Percentiles rank a stretch among this genome's conserved stretches.
Evolutionary conservation across 2,329 filamentous ascomycete genomes (phyloP).

Genomic region (Colletotrichum tropicicola): DNA sequence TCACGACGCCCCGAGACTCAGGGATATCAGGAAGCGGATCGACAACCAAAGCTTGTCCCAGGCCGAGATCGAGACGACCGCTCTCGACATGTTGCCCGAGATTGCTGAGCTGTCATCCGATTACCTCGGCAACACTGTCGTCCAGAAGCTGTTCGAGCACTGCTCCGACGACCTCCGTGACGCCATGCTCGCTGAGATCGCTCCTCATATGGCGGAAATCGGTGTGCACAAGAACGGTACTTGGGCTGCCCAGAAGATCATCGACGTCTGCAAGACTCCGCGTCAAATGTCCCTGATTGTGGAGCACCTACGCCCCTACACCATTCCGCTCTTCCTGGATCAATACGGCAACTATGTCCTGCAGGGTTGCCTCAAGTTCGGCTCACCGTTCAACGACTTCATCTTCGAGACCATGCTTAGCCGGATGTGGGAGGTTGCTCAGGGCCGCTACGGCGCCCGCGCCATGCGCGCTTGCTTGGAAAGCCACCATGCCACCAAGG

Average conservation of each 20-base stretch:
- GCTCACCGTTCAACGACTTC: conserved; percentile 88
- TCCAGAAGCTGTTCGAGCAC: conserved; percentile 97
- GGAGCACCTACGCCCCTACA: conserved; percentile 84
- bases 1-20: conserved; percentile 92
- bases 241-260: conserved; percentile 99
- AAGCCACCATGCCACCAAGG: conserved; percentile 93
- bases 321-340: conserved; percentile 91
- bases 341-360: conserved; percentile 99
- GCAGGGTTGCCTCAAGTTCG: conserved; percentile 95
- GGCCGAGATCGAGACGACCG: conserved; percentile 90
- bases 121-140: conserved; percentile 98
- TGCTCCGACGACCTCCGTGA: conserved; percentile 92
- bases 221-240: conserved; percentile 99
- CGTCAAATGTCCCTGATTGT: conserved; percentile 86
- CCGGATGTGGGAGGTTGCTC: conserved; percentile 91
- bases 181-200: conserved; percentile 88
- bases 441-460: conserved; percentile 92
- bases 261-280: conserved; percentile 90
- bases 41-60: conserved; percentile 91
- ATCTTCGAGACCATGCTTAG: conserved; percentile 98
- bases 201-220: conserved; percentile 93
- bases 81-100: conserved; percentile 93
- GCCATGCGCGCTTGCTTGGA: conserved; percentile 97
- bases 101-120: conserved; percentile 95
- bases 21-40: conserved; percentile 96